phyloP scores from a whole-genome alignment of 371 early-diverging fungal genomes.

The Actinomortierella ambigua region DNA sequence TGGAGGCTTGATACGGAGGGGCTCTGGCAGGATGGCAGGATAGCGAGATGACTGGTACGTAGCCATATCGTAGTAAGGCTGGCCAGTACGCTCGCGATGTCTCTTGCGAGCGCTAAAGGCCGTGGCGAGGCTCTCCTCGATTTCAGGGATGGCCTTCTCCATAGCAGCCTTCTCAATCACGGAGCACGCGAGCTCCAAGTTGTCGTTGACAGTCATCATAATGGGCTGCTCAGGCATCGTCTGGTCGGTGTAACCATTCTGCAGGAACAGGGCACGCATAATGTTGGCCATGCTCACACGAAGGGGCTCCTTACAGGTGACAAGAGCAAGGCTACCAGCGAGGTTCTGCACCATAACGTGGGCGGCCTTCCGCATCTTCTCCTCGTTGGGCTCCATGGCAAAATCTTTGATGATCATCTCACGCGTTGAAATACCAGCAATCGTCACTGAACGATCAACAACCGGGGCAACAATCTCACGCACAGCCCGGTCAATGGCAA shows the following conservation, averaged over 20 bases:
- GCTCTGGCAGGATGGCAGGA: constrained; percentile 84
- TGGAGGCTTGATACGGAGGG: constrained; percentile 78
- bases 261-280: constrained; percentile 76
- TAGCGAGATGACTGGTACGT: constrained; percentile 74
- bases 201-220: constrained; percentile 81
- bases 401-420: constrained; percentile 95
- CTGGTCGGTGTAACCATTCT: constrained; percentile 83
- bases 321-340: constrained; percentile 84
- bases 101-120: constrained; percentile 78
- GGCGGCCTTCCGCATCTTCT: constrained; percentile 90
- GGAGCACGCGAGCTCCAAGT: constrained; percentile 89
- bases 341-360: constrained; percentile 92
- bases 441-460: constrained; percentile 90
- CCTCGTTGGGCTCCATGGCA: constrained; percentile 91
- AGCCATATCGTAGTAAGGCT: constrained; percentile 88
- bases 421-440: constrained; percentile 88
- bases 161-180: constrained; percentile 93
- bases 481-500: constrained; percentile 90
- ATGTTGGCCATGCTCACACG: constrained; percentile 83
- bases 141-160: constrained; percentile 87
- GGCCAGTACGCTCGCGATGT: constrained; percentile 87
- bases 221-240: constrained; percentile 82
- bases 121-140: constrained; percentile 77
- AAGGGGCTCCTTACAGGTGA: constrained; percentile 94
- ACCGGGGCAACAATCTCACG: constrained; percentile 84